phyloP scores from a whole-genome alignment of 352 stramenopile genomes.

The Peronospora destructor region DNA sequence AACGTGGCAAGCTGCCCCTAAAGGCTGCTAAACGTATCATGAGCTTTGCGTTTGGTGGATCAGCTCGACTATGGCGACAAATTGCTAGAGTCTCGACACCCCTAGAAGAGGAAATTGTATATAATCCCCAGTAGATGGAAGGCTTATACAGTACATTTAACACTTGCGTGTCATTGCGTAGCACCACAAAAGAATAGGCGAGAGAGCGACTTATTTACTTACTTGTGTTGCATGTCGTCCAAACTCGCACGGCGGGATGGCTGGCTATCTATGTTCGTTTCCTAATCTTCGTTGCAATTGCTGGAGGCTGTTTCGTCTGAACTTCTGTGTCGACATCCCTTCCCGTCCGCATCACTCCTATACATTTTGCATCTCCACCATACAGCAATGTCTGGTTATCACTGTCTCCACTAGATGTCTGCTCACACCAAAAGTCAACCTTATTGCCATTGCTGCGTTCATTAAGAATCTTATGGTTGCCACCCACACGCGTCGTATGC shows the following conservation, averaged over 20 bases:
- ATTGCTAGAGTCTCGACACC: slow-evolving; percentile 36
- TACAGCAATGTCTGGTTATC: slow-evolving; percentile 1
- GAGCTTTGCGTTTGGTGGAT: slow-evolving; percentile 54
- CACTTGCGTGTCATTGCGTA: no score
- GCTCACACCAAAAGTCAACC: slow-evolving; percentile 14
- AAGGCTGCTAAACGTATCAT: slow-evolving; percentile 53
- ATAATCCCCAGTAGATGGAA: slow-evolving; percentile 17
- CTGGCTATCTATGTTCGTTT: slow-evolving; percentile 15
- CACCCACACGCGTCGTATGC: slow-evolving; percentile 6
- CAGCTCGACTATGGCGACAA: slow-evolving; percentile 60
- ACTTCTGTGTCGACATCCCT: slow-evolving; percentile 6
- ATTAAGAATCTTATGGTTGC: slow-evolving; percentile 12
- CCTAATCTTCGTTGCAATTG: slow-evolving; percentile 4
- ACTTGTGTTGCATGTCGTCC: slow-evolving; percentile 14
- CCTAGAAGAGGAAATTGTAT: slow-evolving; percentile 45
- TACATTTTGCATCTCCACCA: slow-evolving; percentile 3
- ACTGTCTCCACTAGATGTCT: slow-evolving; percentile 25
- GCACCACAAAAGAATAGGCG: slow-evolving; percentile 12
- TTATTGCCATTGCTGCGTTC: slow-evolving; percentile 16
- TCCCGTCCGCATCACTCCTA: neutral
- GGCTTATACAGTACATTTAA: no score
- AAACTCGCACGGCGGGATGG: slow-evolving; percentile 3
- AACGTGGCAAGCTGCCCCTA: slow-evolving; percentile 8
- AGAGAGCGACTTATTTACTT: slow-evolving; percentile 31
- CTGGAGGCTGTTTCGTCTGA: slow-evolving; percentile 3